Base-by-base conservation (phyloP, 2,329 filamentous ascomycete genomes). In the Camptophora hylomeconis region DNA sequence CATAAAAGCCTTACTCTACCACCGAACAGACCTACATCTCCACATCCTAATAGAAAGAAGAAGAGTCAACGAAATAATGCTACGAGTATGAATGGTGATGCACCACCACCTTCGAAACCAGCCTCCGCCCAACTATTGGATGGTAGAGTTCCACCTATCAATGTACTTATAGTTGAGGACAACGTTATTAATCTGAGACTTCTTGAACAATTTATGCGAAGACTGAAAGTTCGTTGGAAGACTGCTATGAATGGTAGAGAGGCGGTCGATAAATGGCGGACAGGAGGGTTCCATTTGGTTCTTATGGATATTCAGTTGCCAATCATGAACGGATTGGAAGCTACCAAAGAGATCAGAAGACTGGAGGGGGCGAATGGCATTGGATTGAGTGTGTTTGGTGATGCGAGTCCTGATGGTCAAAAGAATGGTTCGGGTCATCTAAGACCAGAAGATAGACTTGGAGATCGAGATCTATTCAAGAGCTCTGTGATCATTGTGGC, bases 231-330 rank as follows among this genome's bases (percentile, higher is more conserved):
- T 5, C 73, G 89, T 18, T 95, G 87, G 84, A 80, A 89, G 54
- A 92, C 83, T n/a, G 89, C 89, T 20, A 83, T 92, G 67, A 93
- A 95, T 51, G 89, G 89, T 14, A 74, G 77, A 39, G 87, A 94
- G 41, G 89, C 89, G 2, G 84, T 95, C 16, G 77, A 72, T 36
- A 94, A 93, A 57, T 98, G 89, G 87, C 75, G 81, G 31, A 68
- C 69, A 4, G 89, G 89, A 19, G 89, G 89, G 1, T 95, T 93
- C 49, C 89, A 98, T 58, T 60, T 98, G 40, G 89, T 98, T 10
- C 63, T 98, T 31, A 98, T 98, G 89, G 89, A 98, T 52, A 95
- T 98, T 42, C 89, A 95, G 51, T 66, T 98, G 33, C 89, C 89
- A 4, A 77, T 94, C 46, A 94, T 98, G 86, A 92, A 79, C 44